Base-by-base conservation (phyloP, 768 basidiomycete species). In the Pisolithus tinctorius region DNA sequence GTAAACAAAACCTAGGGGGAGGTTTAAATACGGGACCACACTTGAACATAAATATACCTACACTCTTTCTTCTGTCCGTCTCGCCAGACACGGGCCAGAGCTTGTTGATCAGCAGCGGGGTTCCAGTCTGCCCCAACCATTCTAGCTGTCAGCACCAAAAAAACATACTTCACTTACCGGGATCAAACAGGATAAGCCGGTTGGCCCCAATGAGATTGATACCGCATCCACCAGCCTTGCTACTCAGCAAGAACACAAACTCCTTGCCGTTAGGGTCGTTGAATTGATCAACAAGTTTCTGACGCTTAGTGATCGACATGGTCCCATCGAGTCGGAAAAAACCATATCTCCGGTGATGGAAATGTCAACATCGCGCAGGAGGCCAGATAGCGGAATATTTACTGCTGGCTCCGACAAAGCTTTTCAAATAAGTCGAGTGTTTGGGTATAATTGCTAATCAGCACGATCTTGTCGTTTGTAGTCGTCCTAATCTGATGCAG, bases 21-120 rank as follows among this genome's bases (percentile, higher is more conserved):
- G 56, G 8, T 23, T 13, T 40, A 55, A 36, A 7, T 34, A 41
- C 39, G n/a, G 9, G 52, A 25, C 34, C 17, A 46, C 20, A 20
- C n/a, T n/a, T 29, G 26, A 11, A 48, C 8, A 4, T 13, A 29
- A 13, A 29, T 10, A 16, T 23, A 63, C 88, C 48, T 62, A 93
- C 95, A 99, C 71, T 96, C 94, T 80, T 98, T 98, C 82, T 96
- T 99, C 68, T 98, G 95, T 0, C 95, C 95, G 63, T 99, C 95
- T 71, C 95, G 88, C 95, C 95, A 99, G 8, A 99, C 95, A 65
- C 95, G 92, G 41, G 95, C 95, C 5, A 99, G 77, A 7, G 95
- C 95, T 66, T 99, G 95, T 65, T 98, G 96, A 68, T 99, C 95
- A 26, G 94, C 92, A 9, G 95, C 95, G 25, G 94, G 94, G 61